A percentile compares a stretch with the other conserved stretches of the same genome.
phyloP scores from a whole-genome alignment of 108 stramenopile species.

The Phaeodactylum tricornutum region DNA sequence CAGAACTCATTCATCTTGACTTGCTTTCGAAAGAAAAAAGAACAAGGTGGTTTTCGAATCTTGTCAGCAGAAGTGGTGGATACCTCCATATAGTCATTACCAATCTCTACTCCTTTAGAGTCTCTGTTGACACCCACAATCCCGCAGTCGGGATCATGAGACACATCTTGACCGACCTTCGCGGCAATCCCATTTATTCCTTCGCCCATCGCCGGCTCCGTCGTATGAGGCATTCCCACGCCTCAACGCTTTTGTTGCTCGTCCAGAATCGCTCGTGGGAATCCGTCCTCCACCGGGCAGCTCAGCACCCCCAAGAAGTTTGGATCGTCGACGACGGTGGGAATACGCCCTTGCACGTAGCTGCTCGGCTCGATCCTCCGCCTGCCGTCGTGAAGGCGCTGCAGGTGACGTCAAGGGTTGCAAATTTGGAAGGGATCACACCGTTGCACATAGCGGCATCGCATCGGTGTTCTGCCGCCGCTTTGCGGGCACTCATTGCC shows the following conservation, averaged over 20 bases:
- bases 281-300: constrained; percentile 17
- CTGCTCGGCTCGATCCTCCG: constrained; percentile 47
- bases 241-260: constrained; percentile 8
- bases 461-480: constrained; percentile 17
- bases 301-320: constrained; percentile 26
- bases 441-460: constrained; percentile 28
- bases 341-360: constrained; percentile 48
- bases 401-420: constrained; percentile 11
- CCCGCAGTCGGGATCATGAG: no score
- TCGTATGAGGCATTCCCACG: constrained; percentile 1
- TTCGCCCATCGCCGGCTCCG: constrained; percentile 7
- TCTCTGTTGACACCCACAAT: no score
- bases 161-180: constrained; percentile 10
- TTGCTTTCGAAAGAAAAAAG: no score
- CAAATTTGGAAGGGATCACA: constrained; percentile 19
- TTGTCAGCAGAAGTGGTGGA: no score
- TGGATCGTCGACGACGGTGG: constrained; percentile 23
- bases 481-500: constrained; percentile 20
- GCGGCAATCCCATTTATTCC: constrained; percentile 11
- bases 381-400: constrained; percentile 35
- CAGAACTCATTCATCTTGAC: no score
- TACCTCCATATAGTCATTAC: no score
- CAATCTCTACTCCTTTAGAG: no score
- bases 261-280: constrained; percentile 16
- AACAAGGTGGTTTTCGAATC: no score